A percentile compares a stretch with the other conserved stretches of the same genome.
Conservation (phyloP, 257 asterid species). For the Gynochthodes officinalis region DNA sequence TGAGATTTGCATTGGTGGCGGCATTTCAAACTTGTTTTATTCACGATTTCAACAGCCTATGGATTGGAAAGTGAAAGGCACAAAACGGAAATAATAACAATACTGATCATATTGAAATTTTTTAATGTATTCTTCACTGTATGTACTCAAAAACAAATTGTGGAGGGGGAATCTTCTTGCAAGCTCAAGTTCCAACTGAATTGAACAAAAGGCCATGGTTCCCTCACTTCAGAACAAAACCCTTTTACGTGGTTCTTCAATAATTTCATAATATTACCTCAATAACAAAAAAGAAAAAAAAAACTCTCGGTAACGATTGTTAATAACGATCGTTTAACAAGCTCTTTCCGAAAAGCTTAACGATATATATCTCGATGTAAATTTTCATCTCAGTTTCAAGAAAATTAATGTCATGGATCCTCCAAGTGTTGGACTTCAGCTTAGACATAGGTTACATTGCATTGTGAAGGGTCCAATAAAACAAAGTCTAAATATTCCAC, state of each 20-base stretch:
- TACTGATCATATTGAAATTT: too few species aligned
- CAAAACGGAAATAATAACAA: too few species aligned
- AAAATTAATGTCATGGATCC: neutral
- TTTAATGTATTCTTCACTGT: too few species aligned
- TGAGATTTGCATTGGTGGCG: neutral
- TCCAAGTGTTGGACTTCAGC: neutral
- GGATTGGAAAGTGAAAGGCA: too few species aligned
- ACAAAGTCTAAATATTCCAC: neutral
- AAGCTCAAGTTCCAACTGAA: too few species aligned
- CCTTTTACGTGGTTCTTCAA: too few species aligned
- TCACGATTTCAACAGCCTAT: neutral
- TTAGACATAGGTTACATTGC: neutral
- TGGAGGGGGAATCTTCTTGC: too few species aligned
- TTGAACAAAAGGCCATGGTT: too few species aligned
- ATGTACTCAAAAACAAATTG: too few species aligned
- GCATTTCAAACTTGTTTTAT: neutral
- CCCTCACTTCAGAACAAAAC: too few species aligned
- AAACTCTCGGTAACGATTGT: neutral
- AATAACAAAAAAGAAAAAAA: too few species aligned
- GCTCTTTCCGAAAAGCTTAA: neutral
- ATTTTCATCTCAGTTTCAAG: neutral
- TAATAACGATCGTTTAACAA: neutral
- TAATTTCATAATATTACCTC: too few species aligned
- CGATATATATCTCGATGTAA: neutral
- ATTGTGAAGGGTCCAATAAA: neutral